phyloP scores from a whole-genome alignment of 192 early-diverging fungal species.

The Umbelopsis isabellina region DNA sequence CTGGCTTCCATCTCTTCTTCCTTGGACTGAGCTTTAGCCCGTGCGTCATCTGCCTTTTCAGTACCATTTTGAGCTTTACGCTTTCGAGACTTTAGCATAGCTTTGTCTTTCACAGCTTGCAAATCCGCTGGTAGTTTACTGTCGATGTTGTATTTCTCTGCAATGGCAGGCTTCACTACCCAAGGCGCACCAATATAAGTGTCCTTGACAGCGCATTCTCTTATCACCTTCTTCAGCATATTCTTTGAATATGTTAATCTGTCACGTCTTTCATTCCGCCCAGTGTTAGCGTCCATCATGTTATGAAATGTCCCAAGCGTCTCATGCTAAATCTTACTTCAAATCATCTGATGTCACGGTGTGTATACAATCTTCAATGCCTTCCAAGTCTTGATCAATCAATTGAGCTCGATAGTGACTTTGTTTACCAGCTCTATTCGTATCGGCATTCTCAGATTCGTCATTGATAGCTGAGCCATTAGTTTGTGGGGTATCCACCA shows the following conservation, averaged over 20 bases:
- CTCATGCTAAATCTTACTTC: slow-evolving; percentile 28
- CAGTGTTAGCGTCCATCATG: background rate
- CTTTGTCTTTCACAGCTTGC: slow-evolving; percentile 36
- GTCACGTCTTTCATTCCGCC: slow-evolving; percentile 50
- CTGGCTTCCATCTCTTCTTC: slow-evolving; percentile 40
- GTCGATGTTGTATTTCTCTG: slow-evolving; percentile 52
- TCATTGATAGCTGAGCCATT: slow-evolving; percentile 18
- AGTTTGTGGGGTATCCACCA: background rate
- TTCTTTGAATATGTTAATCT: slow-evolving; percentile 70
- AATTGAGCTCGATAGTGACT: slow-evolving; percentile 53
- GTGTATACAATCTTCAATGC: slow-evolving; percentile 53
- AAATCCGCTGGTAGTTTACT: slow-evolving; percentile 44
- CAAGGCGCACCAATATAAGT: slow-evolving; percentile 74
- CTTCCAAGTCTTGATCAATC: slow-evolving; percentile 55
- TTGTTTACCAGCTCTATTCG: slow-evolving; percentile 24
- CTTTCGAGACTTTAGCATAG: slow-evolving; percentile 43
- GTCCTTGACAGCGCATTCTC: slow-evolving; percentile 67
- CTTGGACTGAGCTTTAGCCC: slow-evolving; percentile 24
- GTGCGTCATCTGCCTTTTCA: slow-evolving; percentile 34
- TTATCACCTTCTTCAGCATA: slow-evolving; percentile 71
- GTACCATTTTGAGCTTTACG: slow-evolving; percentile 39
- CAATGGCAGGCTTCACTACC: slow-evolving; percentile 54
- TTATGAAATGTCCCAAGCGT: background rate
- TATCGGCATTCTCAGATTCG: slow-evolving; percentile 11
- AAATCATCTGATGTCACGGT: slow-evolving; percentile 39